phyloP scores from a whole-genome alignment of 345 rosid genomes.

The Kandelia obovata region DNA sequence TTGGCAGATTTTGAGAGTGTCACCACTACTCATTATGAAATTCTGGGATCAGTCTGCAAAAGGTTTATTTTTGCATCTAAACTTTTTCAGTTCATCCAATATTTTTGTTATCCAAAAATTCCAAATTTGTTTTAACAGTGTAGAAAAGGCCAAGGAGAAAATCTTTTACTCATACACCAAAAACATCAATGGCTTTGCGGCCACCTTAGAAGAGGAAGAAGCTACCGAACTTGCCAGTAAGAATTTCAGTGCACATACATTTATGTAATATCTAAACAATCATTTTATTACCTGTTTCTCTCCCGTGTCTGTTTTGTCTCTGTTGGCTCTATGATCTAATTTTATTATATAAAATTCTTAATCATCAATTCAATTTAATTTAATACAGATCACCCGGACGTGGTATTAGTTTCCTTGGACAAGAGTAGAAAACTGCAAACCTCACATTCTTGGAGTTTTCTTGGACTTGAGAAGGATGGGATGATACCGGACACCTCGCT shows the following conservation, averaged over 20 bases:
- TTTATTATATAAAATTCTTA: background rate
- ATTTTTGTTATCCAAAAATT: too few species aligned
- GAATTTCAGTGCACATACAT: background rate
- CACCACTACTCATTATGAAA: constrained; percentile 3
- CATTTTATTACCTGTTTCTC: too few species aligned
- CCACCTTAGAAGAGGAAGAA: constrained; percentile 25
- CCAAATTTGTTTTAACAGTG: background rate
- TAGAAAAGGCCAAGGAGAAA: constrained; percentile 11
- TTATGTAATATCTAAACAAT: too few species aligned
- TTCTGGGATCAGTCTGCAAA: constrained; percentile 13
- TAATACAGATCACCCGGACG: constrained; percentile 52
- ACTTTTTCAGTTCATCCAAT: too few species aligned
- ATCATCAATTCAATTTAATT: background rate
- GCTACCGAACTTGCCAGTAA: constrained; percentile 19
- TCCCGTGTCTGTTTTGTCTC: background rate
- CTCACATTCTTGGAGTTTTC: constrained; percentile 60
- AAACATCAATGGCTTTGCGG: constrained; percentile 27
- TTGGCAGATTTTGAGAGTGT: too few species aligned
- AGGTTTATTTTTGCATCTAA: background rate
- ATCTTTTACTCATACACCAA: constrained; percentile 25
- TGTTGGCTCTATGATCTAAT: background rate
- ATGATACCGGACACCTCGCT: constrained; percentile 33
- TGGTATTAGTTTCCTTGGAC: constrained; percentile 49
- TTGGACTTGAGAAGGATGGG: constrained; percentile 43
- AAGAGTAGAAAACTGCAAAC: constrained; percentile 47